Percentiles rank a stretch among this genome's conserved stretches.
Conservation (phyloP, 805 yeast genomes). For the Myxozyma nipponensis region DNA sequence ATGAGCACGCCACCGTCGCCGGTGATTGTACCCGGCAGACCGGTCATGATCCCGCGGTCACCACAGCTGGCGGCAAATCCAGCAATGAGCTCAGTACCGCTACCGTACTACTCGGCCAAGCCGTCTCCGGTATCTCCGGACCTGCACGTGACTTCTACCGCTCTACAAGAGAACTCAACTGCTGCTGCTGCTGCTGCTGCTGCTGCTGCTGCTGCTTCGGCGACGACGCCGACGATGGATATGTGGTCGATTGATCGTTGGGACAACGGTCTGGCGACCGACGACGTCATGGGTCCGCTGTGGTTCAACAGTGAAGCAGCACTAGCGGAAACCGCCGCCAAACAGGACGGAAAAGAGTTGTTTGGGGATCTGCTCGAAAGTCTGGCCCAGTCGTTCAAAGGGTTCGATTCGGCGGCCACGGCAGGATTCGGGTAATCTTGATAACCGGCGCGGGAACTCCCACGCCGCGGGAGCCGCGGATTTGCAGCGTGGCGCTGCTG, state of each 20-base stretch:
- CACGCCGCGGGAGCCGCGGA: no score
- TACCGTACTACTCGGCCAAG: background rate
- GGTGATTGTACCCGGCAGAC: background rate
- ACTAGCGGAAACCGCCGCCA: background rate
- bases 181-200: background rate
- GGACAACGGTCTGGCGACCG: background rate
- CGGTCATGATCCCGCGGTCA: background rate
- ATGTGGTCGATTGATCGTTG: no score
- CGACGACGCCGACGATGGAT: background rate
- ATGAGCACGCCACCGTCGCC: background rate
- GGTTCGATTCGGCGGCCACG: constrained; percentile 22
- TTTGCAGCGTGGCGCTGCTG: no score
- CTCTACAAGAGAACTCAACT: background rate
- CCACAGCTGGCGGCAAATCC: background rate
- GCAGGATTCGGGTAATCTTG: constrained; percentile 12
- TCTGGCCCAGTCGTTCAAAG: constrained; percentile 22
- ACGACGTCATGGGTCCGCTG: background rate
- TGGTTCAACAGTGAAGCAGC: background rate
- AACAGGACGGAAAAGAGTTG: background rate
- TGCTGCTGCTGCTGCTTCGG: background rate
- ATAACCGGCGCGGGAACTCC: no score
- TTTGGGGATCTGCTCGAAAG: constrained; percentile 17
- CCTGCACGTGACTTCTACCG: background rate
- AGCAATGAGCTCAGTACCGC: background rate
- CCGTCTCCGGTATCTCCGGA: background rate